Base-by-base conservation (phyloP, 2,329 filamentous ascomycete genomes). In the Daldinia sp. region DNA sequence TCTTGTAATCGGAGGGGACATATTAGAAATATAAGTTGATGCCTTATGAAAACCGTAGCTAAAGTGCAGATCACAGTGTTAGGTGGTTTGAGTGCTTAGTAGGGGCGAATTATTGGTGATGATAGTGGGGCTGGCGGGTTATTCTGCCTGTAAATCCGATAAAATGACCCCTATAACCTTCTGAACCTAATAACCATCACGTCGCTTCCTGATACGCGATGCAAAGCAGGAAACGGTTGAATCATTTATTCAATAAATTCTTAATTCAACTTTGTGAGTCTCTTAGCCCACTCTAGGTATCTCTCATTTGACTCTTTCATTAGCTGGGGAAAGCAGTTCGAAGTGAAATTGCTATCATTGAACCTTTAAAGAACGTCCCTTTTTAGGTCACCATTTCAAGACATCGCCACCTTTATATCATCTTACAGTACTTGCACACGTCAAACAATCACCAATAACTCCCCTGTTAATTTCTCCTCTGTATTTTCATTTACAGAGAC, bases 81-180 rank as follows among this genome's bases (percentile, higher is more conserved):
- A 4, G 30, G 30, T 33, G 30, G 30, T 33, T 33, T 33, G 9
- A 6, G 30, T 33, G 30, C 30, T 9, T 35, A 9, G 6, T 35
- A 35, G 33, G 33, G 33, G 33, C 33, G 33, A 35, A 10, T 35
- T 35, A 35, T 35, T 9, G 26, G 46, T 12, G 26, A 28, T 56
- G 33, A 41, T 53, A 54, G 54, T 58, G 60, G 60, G 58, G 57
- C 58, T 61, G 30, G 57, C 33, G 51, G 60, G 20, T n/a, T n/a
- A 9, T 37, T 33, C 30, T 41, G 48, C 55, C 60, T 59, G 44
- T 53, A 68, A 46, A 28, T 26, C 42, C 37, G 28, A 53, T 56
- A 51, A 60, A 13, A 60, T 28, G 15, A 28, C 55, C 60, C 33
- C 55, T 33, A 44, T 50, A 26, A 65, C 46, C 61, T 23, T 37